Percentiles rank a stretch among this genome's conserved stretches.
Evolutionary conservation across 2,329 filamentous ascomycete species (phyloP).

Genomic region (Penicillium sp.): DNA sequence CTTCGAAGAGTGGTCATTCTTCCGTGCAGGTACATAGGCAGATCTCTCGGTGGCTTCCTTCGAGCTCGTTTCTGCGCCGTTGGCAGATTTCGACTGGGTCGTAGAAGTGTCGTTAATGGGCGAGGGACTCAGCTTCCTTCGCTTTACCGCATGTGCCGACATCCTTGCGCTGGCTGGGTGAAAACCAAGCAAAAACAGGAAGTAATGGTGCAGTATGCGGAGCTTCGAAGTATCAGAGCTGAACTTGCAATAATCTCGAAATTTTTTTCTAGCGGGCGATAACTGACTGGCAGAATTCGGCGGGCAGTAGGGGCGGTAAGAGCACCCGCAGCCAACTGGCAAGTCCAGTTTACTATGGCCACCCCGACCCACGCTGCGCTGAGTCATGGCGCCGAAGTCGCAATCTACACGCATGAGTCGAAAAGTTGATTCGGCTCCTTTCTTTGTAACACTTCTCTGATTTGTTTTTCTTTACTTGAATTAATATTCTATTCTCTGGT

Average conservation of each 20-base stretch:
- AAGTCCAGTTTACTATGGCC: neutral
- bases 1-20: constrained; percentile 24
- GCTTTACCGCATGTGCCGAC: constrained; percentile 43
- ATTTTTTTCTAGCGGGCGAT: constrained; percentile 24
- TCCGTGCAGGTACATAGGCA: constrained; percentile 13
- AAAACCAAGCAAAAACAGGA: neutral
- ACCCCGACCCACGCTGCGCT: neutral
- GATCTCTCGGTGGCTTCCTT: constrained; percentile 37
- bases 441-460: neutral
- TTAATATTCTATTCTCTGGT: constrained; percentile 6
- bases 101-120: constrained; percentile 13
- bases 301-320: constrained; percentile 1
- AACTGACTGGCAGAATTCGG: constrained; percentile 12
- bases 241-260: constrained; percentile 12
- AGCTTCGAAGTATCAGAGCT: neutral
- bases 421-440: constrained; percentile 3
- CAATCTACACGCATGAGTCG: constrained; percentile 13
- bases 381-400: constrained; percentile 27
- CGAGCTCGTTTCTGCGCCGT: constrained; percentile 17
- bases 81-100: constrained; percentile 13
- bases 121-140: constrained; percentile 50
- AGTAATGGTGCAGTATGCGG: neutral
- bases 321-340: neutral
- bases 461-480: constrained; percentile 2
- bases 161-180: constrained; percentile 19